Percentiles rank a stretch among this genome's conserved stretches.
Conservation (phyloP, 306 rosid species). For the Cicer chorassanicum region DNA sequence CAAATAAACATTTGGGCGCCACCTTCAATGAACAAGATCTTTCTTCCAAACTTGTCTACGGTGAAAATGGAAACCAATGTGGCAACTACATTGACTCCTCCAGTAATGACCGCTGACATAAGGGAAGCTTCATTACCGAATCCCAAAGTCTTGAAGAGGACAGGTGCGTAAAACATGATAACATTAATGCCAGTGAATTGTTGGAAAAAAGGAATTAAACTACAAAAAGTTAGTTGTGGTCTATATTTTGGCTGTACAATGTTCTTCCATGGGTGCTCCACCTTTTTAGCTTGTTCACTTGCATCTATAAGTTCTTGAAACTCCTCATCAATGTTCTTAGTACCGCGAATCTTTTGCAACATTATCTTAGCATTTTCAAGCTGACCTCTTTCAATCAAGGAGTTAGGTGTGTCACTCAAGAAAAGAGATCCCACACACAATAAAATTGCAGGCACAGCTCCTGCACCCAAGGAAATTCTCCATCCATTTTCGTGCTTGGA, state of each 20-base stretch:
- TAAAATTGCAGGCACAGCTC: too few relatives aligned
- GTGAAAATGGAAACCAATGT: slow-evolving; percentile 32
- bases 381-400: too few relatives aligned
- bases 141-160: slow-evolving; percentile 23
- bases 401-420: too few relatives aligned
- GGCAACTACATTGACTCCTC: slow-evolving; percentile 16
- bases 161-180: slow-evolving; percentile 33
- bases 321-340: too few relatives aligned
- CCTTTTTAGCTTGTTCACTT: too few relatives aligned
- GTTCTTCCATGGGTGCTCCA: background rate
- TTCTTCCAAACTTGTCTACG: slow-evolving; percentile 32
- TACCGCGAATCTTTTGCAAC: too few relatives aligned
- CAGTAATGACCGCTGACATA: slow-evolving; percentile 14
- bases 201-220: slow-evolving; percentile 17
- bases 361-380: too few relatives aligned
- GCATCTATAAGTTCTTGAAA: too few relatives aligned
- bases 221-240: slow-evolving; percentile 22
- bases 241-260: slow-evolving; percentile 12
- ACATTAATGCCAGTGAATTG: slow-evolving; percentile 38
- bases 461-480: too few relatives aligned
- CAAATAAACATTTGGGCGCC: slow-evolving; percentile 29
- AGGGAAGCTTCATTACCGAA: slow-evolving; percentile 32
- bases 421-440: too few relatives aligned
- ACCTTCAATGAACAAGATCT: slow-evolving; percentile 11
- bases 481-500: too few relatives aligned